Conservation (phyloP, 176 grass and related monocot species). For the Aegilops bicornis region DNA sequence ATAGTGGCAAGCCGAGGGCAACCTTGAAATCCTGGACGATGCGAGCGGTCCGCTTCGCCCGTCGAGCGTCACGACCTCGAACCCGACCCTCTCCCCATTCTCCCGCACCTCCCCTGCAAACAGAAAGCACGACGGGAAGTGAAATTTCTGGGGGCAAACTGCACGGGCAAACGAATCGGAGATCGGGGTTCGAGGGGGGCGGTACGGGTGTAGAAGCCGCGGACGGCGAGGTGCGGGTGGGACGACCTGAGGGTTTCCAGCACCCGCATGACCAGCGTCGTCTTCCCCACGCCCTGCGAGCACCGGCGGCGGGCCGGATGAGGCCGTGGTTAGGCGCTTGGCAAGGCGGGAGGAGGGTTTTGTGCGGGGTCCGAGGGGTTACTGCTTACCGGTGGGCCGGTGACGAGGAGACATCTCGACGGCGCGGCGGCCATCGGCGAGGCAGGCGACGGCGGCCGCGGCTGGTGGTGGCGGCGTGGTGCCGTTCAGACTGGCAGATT, state of each 20-base stretch:
- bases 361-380: neutral
- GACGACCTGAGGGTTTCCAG: conserved; percentile 52
- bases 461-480: neutral
- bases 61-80: conserved; percentile 82
- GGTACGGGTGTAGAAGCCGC: conserved; percentile 87
- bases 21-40: conserved; percentile 72
- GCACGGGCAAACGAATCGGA: neutral
- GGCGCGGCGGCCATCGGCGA: conserved; percentile 39
- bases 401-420: conserved; percentile 78
- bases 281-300: conserved; percentile 82
- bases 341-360: neutral
- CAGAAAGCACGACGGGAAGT: neutral
- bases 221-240: conserved; percentile 64
- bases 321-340: neutral
- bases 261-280: conserved; percentile 79
- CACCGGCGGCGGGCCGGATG: neutral
- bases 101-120: conserved; percentile 74
- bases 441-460: neutral
- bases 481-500: neutral
- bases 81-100: conserved; percentile 65
- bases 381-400: conserved; percentile 59
- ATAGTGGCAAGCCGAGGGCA: neutral
- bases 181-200: neutral
- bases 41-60: conserved; percentile 61
- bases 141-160: conserved; percentile 16